Evolutionary conservation across 441 rosid species (phyloP), one percentile per base, ranked within the genome.

Genomic region (Adansonia gregorii): DNA sequence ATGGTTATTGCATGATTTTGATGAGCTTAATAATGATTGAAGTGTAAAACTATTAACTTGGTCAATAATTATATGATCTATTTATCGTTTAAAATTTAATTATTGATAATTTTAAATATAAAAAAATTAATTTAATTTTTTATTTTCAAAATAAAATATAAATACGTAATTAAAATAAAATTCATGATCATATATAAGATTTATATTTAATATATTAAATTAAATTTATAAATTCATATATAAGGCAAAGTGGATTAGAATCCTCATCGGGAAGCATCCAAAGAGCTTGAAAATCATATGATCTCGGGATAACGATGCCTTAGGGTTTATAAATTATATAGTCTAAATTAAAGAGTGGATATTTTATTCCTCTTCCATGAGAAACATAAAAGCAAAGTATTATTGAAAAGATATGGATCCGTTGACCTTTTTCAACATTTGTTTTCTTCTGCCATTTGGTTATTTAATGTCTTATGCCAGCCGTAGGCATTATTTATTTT

Each of bases 381-480:
- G 75, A 74, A 77, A 75, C 19, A 73, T 65, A 67, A 45, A 11
- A 68, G 67, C 19, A 72, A 56, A 46, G 58, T 68, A 45, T 73
- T 58, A 41, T 66, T 43, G 6, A 75, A 67, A 78, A 75, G 75
- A 66, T 9, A 48, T 76, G 66, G 60, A 71, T 75, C 83, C 86
- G 82, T 86, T 83, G 88, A 86, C 90, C 78, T 81, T 66, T 82
- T 77, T 83, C 35, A 31, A 67, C 67, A 68, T 70, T 89, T 76
- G 82, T 85, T 86, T 82, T 78, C 51, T 76, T 78, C 6, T 39
- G 12, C 2, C 8, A 12, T 45, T 31, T 31, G 72, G 61, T 75
- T 82, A 76, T 76, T 43, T 49, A 84, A 73, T 52, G 81, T 82
- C 80, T 12, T 54, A 70, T 75, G 85, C 82, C 87, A 81, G 87